These are phyloP conservation scores for Geoglossum glabrum DNA, from an alignment of 495 filamentous ascomycete genomes.

Conservation along the genomic window DNA sequence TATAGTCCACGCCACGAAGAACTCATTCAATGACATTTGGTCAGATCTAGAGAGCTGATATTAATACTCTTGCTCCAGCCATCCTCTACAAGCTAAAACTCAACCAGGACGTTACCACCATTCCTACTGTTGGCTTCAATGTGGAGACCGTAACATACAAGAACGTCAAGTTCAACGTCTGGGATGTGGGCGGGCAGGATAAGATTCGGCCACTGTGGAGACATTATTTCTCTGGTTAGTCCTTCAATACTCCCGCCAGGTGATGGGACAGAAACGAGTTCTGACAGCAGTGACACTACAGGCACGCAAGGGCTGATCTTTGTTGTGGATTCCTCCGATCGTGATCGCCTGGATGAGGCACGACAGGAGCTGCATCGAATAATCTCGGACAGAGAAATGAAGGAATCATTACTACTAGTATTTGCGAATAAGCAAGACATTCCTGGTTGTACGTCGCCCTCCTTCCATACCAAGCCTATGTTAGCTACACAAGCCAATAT, in stretches of 20 bases:
- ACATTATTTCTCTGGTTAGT: constrained; percentile 90
- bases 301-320: constrained; percentile 95
- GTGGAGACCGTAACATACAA: constrained; percentile 99
- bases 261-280: not conserved
- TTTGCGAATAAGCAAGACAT: constrained; percentile 99
- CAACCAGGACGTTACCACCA: constrained; percentile 95
- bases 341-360: constrained; percentile 72
- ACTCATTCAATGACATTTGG: not conserved
- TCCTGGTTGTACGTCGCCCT: constrained; percentile 41
- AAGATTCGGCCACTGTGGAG: constrained; percentile 99
- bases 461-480: not conserved
- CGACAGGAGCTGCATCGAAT: constrained; percentile 79
- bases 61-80: constrained; percentile 23
- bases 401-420: constrained; percentile 78
- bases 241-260: not conserved
- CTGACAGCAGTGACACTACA: constrained; percentile 15
- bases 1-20: not conserved
- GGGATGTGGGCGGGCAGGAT: constrained; percentile 99
- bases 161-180: constrained; percentile 99
- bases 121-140: constrained; percentile 98
- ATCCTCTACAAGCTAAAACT: constrained; percentile 99
- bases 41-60: not conserved
- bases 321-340: constrained; percentile 86
- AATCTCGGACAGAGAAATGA: constrained; percentile 96
- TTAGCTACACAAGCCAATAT: not conserved